Base-by-base conservation (phyloP, 306 rosid species). In the Sicyos edulis region DNA sequence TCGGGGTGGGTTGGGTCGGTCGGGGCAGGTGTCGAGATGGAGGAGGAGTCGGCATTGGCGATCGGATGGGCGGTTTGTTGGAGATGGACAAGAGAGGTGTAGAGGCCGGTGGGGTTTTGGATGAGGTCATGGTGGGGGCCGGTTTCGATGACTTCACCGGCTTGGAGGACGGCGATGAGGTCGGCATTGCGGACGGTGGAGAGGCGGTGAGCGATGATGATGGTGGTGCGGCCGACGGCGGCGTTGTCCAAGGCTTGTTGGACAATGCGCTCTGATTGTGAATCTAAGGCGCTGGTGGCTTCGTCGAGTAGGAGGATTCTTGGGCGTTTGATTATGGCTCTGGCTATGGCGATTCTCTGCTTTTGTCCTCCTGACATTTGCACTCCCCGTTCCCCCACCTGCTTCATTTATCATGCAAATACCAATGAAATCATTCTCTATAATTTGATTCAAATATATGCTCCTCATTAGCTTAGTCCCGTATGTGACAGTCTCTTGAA, bases 351-450 rank as follows among this genome's bases (percentile, higher is more conserved):
- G 5, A 93, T 90, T 54, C 98, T 90, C 24, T 90, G 98, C 58
- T 93, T 93, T 69, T 93, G 98, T 44, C 98, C 96, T 7, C 98
- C 98, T 11, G 98, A 93, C 96, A 93, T 87, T 74, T 93, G 96
- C 51, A 84, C 85, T 20, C 98, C 96, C 40, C 90, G 80, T 67
- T 93, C 98, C 0, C 98, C 98, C 20, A 93, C 98, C 98, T 92
- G 67, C 54, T 58, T 42, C 37, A 32, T n/a, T n/a, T n/a, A n/a
- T n/a, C n/a, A n/a, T n/a, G n/a, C n/a, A n/a, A n/a, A n/a, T n/a
- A n/a, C n/a, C n/a, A n/a, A n/a, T n/a, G n/a, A n/a, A n/a, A n/a
- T n/a, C n/a, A n/a, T n/a, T n/a, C n/a, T n/a, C n/a, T n/a, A n/a
- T n/a, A n/a, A n/a, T n/a, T n/a, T n/a, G n/a, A n/a, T n/a, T n/a